Conservation (phyloP, 2,329 filamentous ascomycete species). For the Diplodia intermedia region DNA sequence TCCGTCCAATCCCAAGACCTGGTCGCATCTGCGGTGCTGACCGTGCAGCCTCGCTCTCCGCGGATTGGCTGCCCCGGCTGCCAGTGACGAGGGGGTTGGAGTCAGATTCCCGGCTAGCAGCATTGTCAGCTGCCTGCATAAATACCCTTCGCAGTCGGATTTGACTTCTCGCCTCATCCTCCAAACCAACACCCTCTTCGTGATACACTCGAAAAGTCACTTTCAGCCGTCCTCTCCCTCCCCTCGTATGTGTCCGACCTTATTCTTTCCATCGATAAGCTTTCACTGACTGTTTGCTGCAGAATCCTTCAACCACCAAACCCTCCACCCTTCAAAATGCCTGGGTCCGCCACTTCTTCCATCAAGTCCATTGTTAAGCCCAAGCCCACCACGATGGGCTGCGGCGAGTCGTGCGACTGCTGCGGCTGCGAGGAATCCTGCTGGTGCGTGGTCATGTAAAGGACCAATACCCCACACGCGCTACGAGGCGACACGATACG, state of each 20-base stretch:
- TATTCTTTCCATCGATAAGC: too few species aligned
- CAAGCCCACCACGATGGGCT: constrained; percentile 42
- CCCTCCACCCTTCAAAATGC: constrained; percentile 40
- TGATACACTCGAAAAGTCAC: neutral
- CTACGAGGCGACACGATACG: constrained; percentile 1
- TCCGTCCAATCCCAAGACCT: constrained; percentile 1
- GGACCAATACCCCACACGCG: too few species aligned
- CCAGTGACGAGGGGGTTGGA: neutral
- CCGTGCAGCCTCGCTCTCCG: constrained; percentile 6
- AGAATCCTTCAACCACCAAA: neutral
- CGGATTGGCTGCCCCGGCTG: neutral
- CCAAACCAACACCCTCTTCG: neutral
- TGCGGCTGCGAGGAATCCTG: constrained; percentile 50
- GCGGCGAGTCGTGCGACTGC: constrained; percentile 48
- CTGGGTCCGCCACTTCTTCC: constrained; percentile 44
- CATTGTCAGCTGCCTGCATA: constrained; percentile 13
- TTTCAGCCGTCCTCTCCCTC: too few species aligned
- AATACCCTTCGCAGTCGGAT: neutral
- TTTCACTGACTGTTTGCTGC: neutral
- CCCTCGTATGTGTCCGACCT: neutral
- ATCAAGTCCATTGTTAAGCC: constrained; percentile 49
- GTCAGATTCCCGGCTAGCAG: neutral
- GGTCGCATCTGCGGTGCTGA: constrained; percentile 10
- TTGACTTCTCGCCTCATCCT: neutral
- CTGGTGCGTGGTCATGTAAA: constrained; percentile 46